Evolutionary conservation across 2,329 filamentous ascomycete species (phyloP).

Genomic region (Fusarium multiceps): DNA sequence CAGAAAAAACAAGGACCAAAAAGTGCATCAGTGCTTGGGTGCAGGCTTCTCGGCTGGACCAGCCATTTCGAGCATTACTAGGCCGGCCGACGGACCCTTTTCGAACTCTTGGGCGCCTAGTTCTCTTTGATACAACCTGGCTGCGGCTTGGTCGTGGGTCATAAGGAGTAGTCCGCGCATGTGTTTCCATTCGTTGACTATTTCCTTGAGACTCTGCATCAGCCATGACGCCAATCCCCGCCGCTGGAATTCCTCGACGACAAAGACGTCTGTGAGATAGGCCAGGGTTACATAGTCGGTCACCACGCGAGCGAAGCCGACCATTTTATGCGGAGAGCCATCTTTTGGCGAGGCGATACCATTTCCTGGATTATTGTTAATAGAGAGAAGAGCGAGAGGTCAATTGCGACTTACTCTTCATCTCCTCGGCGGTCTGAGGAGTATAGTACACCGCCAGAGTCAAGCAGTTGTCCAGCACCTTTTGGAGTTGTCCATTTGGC

Average conservation of each 20-base stretch:
- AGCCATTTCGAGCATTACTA: constrained; percentile 57
- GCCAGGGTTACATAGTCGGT: constrained; percentile 77
- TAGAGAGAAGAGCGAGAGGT: neutral
- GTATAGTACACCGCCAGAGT: constrained; percentile 68
- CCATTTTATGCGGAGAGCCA: constrained; percentile 51
- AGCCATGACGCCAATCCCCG: constrained; percentile 74
- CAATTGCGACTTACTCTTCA: constrained; percentile 50
- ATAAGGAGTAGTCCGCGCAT: constrained; percentile 70
- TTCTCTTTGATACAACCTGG: constrained; percentile 60
- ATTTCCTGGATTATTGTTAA: constrained; percentile 45
- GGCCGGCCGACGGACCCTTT: constrained; percentile 54
- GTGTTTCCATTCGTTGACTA: constrained; percentile 65
- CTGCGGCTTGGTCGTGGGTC: constrained; percentile 55
- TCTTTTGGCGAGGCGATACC: constrained; percentile 47
- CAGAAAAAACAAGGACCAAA: constrained; percentile 21
- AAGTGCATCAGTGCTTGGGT: constrained; percentile 46
- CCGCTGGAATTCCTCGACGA: constrained; percentile 68
- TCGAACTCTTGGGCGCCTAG: constrained; percentile 59
- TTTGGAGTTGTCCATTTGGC: constrained; percentile 59
- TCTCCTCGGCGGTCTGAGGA: constrained; percentile 53
- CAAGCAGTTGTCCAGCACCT: constrained; percentile 67
- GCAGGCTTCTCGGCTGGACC: constrained; percentile 52
- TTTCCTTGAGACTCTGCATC: constrained; percentile 69
- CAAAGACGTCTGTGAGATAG: constrained; percentile 76
- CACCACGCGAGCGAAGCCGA: constrained; percentile 65